Conservation (phyloP, 768 basidiomycete genomes). For the Leccinum subtestaceum region DNA sequence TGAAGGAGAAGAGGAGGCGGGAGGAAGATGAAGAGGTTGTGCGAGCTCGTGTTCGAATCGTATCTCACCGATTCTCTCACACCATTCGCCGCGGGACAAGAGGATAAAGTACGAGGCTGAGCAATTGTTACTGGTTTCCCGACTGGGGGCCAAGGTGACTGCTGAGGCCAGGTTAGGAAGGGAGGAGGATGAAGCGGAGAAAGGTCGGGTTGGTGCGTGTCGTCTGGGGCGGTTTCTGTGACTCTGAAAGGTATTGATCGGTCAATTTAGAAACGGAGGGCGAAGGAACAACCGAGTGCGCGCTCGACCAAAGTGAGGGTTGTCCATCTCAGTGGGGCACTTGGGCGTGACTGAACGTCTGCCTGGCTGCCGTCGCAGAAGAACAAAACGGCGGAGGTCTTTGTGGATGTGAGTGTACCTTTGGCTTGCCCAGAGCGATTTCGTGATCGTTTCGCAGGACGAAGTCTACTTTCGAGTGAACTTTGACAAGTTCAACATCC, state of each 20-base stretch:
- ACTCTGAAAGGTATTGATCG: constrained; percentile 15
- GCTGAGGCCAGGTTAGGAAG: constrained; percentile 61
- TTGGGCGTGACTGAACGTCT: constrained; percentile 20
- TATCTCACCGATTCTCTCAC: constrained; percentile 74
- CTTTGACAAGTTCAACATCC: constrained; percentile 76
- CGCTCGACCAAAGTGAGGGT: constrained; percentile 53
- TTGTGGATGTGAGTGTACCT: constrained; percentile 60
- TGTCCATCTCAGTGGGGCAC: constrained; percentile 14
- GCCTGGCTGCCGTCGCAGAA: constrained; percentile 35
- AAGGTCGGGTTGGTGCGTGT: constrained; percentile 59
- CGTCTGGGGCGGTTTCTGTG: background rate
- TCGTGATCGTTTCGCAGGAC: constrained; percentile 44
- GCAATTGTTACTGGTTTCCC: constrained; percentile 71
- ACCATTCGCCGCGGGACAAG: constrained; percentile 78
- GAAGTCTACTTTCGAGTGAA: constrained; percentile 82
- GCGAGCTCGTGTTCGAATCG: constrained; percentile 63
- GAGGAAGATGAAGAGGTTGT: constrained; percentile 31
- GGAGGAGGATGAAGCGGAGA: constrained; percentile 73
- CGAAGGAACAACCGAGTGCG: constrained; percentile 42
- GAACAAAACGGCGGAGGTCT: constrained; percentile 47
- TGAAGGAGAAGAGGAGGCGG: too few species aligned
- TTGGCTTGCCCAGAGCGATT: background rate
- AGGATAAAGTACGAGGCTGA: constrained; percentile 78
- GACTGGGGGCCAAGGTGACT: constrained; percentile 66
- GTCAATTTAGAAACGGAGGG: constrained; percentile 58